Conservation (phyloP, 331 rosid genomes). For the Phaseolus coccineus region DNA sequence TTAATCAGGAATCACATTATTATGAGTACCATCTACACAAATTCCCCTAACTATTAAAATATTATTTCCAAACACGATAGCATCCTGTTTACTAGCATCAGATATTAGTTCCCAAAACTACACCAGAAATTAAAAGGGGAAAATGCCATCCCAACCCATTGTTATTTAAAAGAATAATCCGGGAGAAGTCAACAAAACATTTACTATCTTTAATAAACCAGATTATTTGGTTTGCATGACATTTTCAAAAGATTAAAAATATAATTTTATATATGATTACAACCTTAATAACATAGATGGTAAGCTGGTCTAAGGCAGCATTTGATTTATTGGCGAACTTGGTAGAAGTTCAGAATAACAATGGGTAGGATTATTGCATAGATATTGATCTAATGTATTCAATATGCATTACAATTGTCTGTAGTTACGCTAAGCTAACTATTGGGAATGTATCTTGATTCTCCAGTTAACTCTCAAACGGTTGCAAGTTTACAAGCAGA, state of each 20-base stretch:
- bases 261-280: neutral
- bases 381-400: constrained; percentile 1
- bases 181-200: neutral
- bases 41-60: neutral
- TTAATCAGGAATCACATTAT: constrained; percentile 12
- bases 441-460: neutral
- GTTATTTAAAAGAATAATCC: neutral
- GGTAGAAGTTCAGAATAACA: neutral
- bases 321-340: constrained; percentile 4
- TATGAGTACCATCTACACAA: constrained; percentile 7
- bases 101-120: too few relatives aligned
- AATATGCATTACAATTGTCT: neutral
- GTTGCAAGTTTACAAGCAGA: neutral
- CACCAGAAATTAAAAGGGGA: neutral
- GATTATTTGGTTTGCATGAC: constrained; percentile 27
- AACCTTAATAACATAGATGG: constrained; percentile 9
- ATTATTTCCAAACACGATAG: constrained; percentile 16
- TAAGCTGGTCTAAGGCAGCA: constrained; percentile 20
- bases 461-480: neutral
- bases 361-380: neutral
- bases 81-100: too few relatives aligned
- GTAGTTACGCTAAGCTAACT: neutral
- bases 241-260: constrained; percentile 9
- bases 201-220: neutral
- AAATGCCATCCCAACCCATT: neutral